Evolutionary conservation across 805 yeast genomes (phyloP), one percentile per base, ranked within the genome.

Genomic region (Kazachstania viticola): DNA sequence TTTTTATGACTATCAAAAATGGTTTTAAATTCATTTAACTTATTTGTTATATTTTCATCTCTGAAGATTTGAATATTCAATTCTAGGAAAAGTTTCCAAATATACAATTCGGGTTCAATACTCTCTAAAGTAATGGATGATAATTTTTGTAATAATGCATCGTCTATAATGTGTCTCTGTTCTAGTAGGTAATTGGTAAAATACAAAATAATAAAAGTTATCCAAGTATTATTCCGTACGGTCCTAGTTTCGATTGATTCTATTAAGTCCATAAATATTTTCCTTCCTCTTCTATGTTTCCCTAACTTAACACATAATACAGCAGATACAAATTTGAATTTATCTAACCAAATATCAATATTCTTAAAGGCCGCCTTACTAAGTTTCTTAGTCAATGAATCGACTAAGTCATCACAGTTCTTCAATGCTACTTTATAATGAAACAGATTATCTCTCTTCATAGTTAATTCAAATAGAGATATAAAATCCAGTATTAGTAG

Each of bases 1-100:
- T 35, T 34, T 32, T 49, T 49, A 30, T 44, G 21, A 5, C 25
- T 18, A 7, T 39, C 35, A 21, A 54, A 50, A 27, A 51, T 42
- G 8, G 24, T 14, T 29, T 52, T 50, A 29, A 54, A 48, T 25
- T 47, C 46, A 25, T 45, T 37, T 17, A 54, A 32, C 17, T 39
- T 41, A 11, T 34, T 29, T 1, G 54, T 46, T 4, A 54, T 49
- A 26, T 54, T 54, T 17, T 34, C 42, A 35, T 54, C 60, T 18
- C 34, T 38, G 21, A 45, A 37, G 5, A 54, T 45, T 25, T 36
- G 34, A 12, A 43, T 30, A 4, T 41, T 33, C 21, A 53, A 36
- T 27, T 44, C 45, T 17, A 45, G 30, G 5, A 53, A 24, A 12
- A 47, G 31, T 28, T 44, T 48, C 58, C 58, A 53, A 13, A 46